Base-by-base conservation (phyloP, 2,329 filamentous ascomycete genomes). In the Penicillium aurantiogriseum region DNA sequence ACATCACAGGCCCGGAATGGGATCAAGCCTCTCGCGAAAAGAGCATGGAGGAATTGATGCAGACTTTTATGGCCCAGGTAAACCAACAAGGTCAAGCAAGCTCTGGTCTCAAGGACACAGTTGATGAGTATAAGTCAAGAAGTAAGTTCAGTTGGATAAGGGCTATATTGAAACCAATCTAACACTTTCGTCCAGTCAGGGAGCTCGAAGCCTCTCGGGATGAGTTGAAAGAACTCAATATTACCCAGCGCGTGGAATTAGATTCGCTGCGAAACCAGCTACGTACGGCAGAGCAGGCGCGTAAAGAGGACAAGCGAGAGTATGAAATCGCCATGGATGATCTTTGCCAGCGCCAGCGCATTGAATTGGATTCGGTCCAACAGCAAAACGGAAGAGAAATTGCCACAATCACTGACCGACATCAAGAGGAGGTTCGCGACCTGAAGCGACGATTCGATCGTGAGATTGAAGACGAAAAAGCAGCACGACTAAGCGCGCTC, bases 1-100 rank as follows among this genome's bases (percentile, higher is more conserved):
- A 53, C 59, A 57, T 47, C 65, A 52, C 66, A 74, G 71, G 68
- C 55, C 60, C 63, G 52, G 70, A 70, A 33, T 93, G 88, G 83
- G 91, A 97, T 72, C 86, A 92, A 64, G 88, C 92, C 66, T 85
- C 85, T 60, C 86, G 88, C 63, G 83, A 97, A 64, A 86, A 87
- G 61, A 83, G 86, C 58, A 88, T 97, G 76, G 90, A 96, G 67
- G 80, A 81, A 19, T 82, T 93, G 67, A 91, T 91, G 70, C 82
- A 83, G 47, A 80, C 83, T 58, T 80, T 97, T 60, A 88, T 88
- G 68, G 82, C 88, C 57, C 87, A 89, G 62, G 85, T 97, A 70
- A 85, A 86, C 57, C 82, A 83, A 33, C 87, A 89, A 23, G 82
- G 88, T 11, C 83, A 82, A 40, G 87, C 91, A 54, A 87, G 85